Base-by-base conservation (phyloP, 176 grass and related monocot genomes). In the Phyllostachys edulis region DNA sequence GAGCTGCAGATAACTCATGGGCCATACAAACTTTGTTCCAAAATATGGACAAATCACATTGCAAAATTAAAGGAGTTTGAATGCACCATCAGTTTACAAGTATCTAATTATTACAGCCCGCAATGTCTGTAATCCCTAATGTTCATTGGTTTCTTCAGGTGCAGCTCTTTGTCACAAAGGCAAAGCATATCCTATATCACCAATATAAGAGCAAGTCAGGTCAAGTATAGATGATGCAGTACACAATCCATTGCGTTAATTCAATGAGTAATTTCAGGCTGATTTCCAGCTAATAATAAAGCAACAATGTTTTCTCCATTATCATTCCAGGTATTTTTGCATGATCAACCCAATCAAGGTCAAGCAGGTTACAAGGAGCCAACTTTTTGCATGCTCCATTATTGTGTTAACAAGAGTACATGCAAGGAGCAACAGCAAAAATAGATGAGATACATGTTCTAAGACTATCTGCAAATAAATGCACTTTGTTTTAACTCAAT, bases 151-250 rank as follows among this genome's bases (percentile, higher is more conserved):
- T 67, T 84, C 87, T 67, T 88, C 81, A 29, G 39, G 68, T 29
- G 67, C 67, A 67, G 75, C 87, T 88, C 66, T 84, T 20, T 77
- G 68, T 89, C 87, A 89, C 69, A 89, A 89, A 80, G 87, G 87
- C 76, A 89, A 84, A 84, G 87, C 81, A 67, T 89, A 88, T 74
- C 87, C 81, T 88, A 88, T 67, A 89, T 74, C 87, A 85, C 47
- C 59, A 75, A 89, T 61, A 49, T 6, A 61, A 80, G 27, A 85
- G 41, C 16, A 84, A 74, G 87, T 80, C 76, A 89, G 76, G 40
- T 40, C 60, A 80, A 1, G 29, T 16, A 68, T 49, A 80, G 26
- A 79, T 39, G 55, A 85, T 13, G 21, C 56, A 27, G 76, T n/a
- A 24, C 59, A 52, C 18, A 52, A 6, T 20, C 24, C 67, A 12